A percentile compares a stretch with the other conserved stretches of the same genome.
Evolutionary conservation across 2,329 filamentous ascomycete genomes (phyloP).

Genomic region (Ascomycota sp.): DNA sequence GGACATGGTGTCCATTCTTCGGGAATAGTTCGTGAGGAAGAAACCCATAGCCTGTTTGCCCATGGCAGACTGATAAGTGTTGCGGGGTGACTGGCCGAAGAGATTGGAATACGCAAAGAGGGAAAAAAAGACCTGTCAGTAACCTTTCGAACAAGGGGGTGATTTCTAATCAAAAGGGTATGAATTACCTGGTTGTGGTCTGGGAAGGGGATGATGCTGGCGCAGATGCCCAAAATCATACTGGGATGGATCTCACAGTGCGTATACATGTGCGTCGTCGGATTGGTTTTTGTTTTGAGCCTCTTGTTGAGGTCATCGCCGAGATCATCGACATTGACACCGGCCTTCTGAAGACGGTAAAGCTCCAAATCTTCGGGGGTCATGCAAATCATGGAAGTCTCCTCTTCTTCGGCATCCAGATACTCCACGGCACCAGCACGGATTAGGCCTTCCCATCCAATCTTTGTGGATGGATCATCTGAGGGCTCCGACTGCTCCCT

Average conservation of each 20-base stretch:
- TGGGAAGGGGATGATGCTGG: slow-evolving; percentile 97
- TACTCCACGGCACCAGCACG: slow-evolving; percentile 81
- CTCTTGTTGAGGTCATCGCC: slow-evolving; percentile 58
- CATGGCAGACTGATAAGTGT: slow-evolving; percentile 98
- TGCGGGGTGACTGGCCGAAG: slow-evolving; percentile 63
- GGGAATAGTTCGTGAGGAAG: slow-evolving; percentile 89
- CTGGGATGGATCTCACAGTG: slow-evolving; percentile 98
- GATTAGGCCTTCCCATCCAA: slow-evolving; percentile 77
- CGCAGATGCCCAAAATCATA: slow-evolving; percentile 97
- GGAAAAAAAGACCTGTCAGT: too few species aligned
- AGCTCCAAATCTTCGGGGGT: slow-evolving; percentile 83
- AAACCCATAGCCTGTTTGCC: slow-evolving; percentile 99
- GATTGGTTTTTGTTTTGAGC: slow-evolving; percentile 73
- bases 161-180: too few species aligned
- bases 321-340: slow-evolving; percentile 37
- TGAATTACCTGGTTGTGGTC: slow-evolving; percentile 73
- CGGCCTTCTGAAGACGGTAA: slow-evolving; percentile 48
- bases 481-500: slow-evolving; percentile 50
- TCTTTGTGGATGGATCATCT: slow-evolving; percentile 38
- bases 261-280: slow-evolving; percentile 78
- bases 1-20: slow-evolving; percentile 98
- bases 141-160: too few species aligned
- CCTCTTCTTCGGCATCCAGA: slow-evolving; percentile 93
- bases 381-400: slow-evolving; percentile 98
- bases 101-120: too few species aligned